Evolutionary conservation across 768 basidiomycete genomes (phyloP).

Genomic region (Termitomyces sp.): DNA sequence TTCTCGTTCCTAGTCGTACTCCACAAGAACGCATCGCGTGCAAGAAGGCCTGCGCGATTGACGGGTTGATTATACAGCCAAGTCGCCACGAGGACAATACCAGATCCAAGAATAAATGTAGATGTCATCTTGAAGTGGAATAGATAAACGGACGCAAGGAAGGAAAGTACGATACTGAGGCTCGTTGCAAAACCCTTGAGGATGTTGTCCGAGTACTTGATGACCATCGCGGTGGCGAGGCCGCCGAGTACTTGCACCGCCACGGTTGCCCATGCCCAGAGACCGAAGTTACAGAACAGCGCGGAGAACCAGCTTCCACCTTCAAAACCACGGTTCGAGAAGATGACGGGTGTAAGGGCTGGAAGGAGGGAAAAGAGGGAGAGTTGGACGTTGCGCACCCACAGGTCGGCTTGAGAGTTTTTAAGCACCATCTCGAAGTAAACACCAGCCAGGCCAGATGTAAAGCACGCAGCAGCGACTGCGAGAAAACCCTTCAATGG

Average conservation of each 20-base stretch:
- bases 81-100: constrained; percentile 81
- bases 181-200: constrained; percentile 95
- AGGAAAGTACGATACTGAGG: constrained; percentile 90
- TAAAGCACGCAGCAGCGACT: constrained; percentile 87
- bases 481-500: constrained; percentile 85
- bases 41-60: constrained; percentile 18
- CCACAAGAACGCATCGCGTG: constrained; percentile 15
- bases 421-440: constrained; percentile 99
- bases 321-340: constrained; percentile 33
- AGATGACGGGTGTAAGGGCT: constrained; percentile 73
- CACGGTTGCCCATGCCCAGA: constrained; percentile 96
- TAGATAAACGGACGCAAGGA: constrained; percentile 84
- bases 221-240: constrained; percentile 89
- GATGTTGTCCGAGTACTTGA: constrained; percentile 95
- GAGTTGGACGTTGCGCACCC: constrained; percentile 96
- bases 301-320: constrained; percentile 38
- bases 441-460: constrained; percentile 93
- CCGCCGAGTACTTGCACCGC: constrained; percentile 88
- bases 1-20: constrained; percentile 22
- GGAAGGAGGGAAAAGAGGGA: constrained; percentile 92
- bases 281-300: constrained; percentile 82
- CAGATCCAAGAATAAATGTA: constrained; percentile 80
- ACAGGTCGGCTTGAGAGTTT: constrained; percentile 82
- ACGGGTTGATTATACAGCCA: constrained; percentile 85
- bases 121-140: constrained; percentile 87